Evolutionary conservation across 768 basidiomycete species (phyloP), one percentile per base, ranked within the genome.

Genomic region (Russula dissimulans): DNA sequence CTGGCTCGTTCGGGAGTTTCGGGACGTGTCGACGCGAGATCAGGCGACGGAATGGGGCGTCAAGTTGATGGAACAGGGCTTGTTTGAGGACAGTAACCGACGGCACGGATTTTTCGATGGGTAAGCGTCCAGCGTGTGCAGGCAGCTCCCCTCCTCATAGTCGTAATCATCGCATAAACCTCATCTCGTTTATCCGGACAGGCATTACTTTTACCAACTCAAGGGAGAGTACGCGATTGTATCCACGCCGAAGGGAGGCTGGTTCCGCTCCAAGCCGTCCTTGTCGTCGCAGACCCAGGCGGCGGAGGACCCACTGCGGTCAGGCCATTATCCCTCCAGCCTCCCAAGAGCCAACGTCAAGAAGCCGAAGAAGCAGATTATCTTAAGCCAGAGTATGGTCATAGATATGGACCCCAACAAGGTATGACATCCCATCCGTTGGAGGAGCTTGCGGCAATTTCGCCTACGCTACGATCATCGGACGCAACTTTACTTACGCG

Each of bases 1-100:
- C 1, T 98, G 95, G 95, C 75, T 97, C 18, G 82, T 90, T n/a
- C 81, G 89, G 36, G 89, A 94, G 71, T 97, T 94, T 68, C 81
- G 85, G 34, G 95, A 97, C 69, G 83, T 97, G 7, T 85, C 87
- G 1, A 89, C 87, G 15, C 77, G 91, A 54, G 83, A 86, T 31
- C 88, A 93, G 65, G 95, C 81, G 0, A 74, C 81, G 17, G 89
- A 93, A 62, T 87, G 84, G 82, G 95, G 91, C 5, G 73, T 78
- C 34, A 86, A 79, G 65, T 71, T 97, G 22, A 80, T 84, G 66
- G 86, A 91, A 44, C 84, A 89, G 66, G 93, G 92, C 1, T 71
- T 97, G 36, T 86, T 98, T 67, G 87, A 89, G 64, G 94, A 97
- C 72, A 86, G 87, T 68, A 76, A 84, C 56, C 82, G 83, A 4